Percentiles rank a stretch among this genome's conserved stretches.
Conservation (phyloP, 306 rosid species). For the Cyamopsis tetragonoloba region DNA sequence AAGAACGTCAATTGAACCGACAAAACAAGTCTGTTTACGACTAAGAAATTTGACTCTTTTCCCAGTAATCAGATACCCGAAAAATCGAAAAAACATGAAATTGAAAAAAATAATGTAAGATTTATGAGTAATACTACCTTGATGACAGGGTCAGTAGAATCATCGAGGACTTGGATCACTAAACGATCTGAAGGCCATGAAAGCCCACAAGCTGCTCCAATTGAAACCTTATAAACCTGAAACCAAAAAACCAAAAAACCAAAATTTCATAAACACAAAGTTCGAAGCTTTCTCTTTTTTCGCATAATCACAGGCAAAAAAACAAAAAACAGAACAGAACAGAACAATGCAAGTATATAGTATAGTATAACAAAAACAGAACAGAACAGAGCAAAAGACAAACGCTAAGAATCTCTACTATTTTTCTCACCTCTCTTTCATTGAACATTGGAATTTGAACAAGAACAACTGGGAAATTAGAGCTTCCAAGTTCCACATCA, state of each 20-base stretch:
- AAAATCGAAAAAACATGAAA: background rate
- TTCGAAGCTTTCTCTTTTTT: background rate
- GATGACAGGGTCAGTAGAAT: constrained; percentile 82
- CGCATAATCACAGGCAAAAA: too few relatives aligned
- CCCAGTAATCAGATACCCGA: too few relatives aligned
- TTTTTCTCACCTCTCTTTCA: constrained; percentile 79
- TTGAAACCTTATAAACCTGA: constrained; percentile 96
- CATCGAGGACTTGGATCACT: constrained; percentile 96
- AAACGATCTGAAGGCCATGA: constrained; percentile 98
- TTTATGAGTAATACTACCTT: constrained; percentile 42
- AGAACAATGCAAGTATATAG: too few relatives aligned
- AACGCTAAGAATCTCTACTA: constrained; percentile 15
- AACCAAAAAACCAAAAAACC: background rate
- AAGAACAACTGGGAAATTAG: constrained; percentile 81
- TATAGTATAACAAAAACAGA: too few relatives aligned
- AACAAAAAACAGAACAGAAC: too few relatives aligned
- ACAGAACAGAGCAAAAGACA: background rate
- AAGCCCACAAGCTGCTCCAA: constrained; percentile 96
- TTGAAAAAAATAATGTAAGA: background rate
- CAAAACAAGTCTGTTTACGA: too few relatives aligned
- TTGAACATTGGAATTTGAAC: constrained; percentile 99
- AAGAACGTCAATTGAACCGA: too few relatives aligned
- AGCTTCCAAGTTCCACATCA: constrained; percentile 69
- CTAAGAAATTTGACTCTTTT: too few relatives aligned
- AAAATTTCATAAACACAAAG: background rate